phyloP scores from a whole-genome alignment of 1,284 basidiomycete genomes.

The Heterobasidion irregulare region DNA sequence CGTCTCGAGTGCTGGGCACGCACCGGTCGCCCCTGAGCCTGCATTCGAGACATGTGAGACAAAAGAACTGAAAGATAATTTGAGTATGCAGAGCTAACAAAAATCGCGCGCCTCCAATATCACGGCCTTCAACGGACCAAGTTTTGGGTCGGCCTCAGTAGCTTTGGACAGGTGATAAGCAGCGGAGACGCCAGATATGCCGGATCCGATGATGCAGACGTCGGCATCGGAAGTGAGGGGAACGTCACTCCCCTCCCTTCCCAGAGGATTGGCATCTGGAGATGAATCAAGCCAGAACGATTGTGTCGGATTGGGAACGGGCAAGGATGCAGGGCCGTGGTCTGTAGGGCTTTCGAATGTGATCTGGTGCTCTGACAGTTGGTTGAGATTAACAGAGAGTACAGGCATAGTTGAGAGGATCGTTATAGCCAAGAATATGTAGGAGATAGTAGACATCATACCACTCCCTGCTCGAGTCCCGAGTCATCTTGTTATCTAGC shows the following conservation, averaged over 20 bases:
- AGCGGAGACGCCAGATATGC: slow-evolving; percentile 66
- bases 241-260: slow-evolving; percentile 53
- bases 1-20: slow-evolving; percentile 1
- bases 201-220: slow-evolving; percentile 70
- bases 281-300: slow-evolving; percentile 61
- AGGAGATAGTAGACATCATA: neutral
- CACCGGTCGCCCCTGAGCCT: slow-evolving; percentile 81
- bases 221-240: slow-evolving; percentile 50
- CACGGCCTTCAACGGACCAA: slow-evolving; percentile 34
- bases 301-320: slow-evolving; percentile 47
- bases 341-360: neutral
- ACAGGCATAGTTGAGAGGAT: neutral
- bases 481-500: too few relatives aligned
- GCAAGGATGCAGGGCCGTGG: slow-evolving; percentile 4
- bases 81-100: slow-evolving; percentile 37
- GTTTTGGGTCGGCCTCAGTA: slow-evolving; percentile 13
- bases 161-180: slow-evolving; percentile 58
- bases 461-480: too few relatives aligned
- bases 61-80: neutral
- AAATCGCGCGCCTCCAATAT: slow-evolving; percentile 74
- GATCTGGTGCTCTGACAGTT: neutral
- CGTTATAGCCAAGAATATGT: neutral
- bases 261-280: slow-evolving; percentile 54
- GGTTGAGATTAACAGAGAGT: slow-evolving; percentile 1
- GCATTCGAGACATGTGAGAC: neutral